Evolutionary conservation across 345 rosid species (phyloP), one percentile per base, ranked within the genome.

Genomic region (Excoecaria cochinchinensis): DNA sequence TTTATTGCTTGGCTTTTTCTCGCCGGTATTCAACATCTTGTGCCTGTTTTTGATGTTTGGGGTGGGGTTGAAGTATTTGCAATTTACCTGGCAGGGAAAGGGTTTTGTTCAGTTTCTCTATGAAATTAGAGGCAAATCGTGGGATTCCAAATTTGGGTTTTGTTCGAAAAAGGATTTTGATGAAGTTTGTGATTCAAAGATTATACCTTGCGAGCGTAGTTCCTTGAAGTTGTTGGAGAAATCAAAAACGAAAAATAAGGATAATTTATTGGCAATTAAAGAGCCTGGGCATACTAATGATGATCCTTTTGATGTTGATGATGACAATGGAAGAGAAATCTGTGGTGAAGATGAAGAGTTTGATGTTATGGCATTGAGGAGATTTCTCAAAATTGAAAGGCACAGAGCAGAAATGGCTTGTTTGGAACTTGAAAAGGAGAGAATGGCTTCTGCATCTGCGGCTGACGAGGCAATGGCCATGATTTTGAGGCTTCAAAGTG

Each of bases 391-490:
- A 81, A 76, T 76, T 15, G 97, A 91, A 77, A 85, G 90, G 82
- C 77, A 56, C 50, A 83, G 88, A 76, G 85, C 88, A 5, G 73
- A 80, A 6, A 55, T 57, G 69, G 83, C 90, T 44, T 57, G 46
- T 69, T 53, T 42, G 52, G 99, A 95, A 74, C 86, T 90, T 13
- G 95, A 92, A 68, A 87, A 91, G 62, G 99, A 95, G 77, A 87
- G 97, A 80, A 39, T 74, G 74, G 95, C 97, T 1, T 79, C 97
- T 62, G 83, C 92, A 51, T 83, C 94, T 3, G 97, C 95, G 1
- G 87, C 91, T 0, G 85, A 86, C 19, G 97, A 91, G 79, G 89
- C 99, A 51, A 92, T 95, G 97, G 85, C 92, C 25, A 87, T 92
- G 99, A 88, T 95, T 68, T 60, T 89, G 67, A 84, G 90, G 76